phyloP scores from a whole-genome alignment of 2,329 filamentous ascomycete genomes.

The Pseudogymnoascus sp. region DNA sequence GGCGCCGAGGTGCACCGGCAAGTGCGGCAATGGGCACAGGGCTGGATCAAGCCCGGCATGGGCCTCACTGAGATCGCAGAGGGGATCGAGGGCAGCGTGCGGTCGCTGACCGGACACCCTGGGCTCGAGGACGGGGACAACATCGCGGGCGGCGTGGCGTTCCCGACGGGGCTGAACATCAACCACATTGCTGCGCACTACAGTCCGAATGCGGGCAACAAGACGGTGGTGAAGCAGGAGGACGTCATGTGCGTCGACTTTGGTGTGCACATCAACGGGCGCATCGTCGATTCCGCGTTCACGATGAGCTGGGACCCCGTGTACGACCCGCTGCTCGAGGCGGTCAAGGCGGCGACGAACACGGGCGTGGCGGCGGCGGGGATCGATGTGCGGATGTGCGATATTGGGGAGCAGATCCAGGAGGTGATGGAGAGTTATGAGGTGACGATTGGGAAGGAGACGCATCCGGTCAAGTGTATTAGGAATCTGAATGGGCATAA shows the following conservation, averaged over 20 bases:
- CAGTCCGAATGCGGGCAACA: slow-evolving; percentile 81
- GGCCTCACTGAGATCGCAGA: slow-evolving; percentile 74
- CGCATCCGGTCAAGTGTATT: slow-evolving; percentile 45
- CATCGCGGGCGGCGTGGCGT: slow-evolving; percentile 72
- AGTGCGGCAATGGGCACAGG: slow-evolving; percentile 74
- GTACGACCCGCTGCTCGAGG: slow-evolving; percentile 58
- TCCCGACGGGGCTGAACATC: slow-evolving; percentile 74
- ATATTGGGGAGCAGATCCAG: slow-evolving; percentile 48
- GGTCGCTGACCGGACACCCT: slow-evolving; percentile 65
- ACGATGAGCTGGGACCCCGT: slow-evolving; percentile 60
- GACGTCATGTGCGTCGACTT: slow-evolving; percentile 71
- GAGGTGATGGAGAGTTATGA: slow-evolving; percentile 56
- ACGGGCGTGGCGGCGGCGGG: slow-evolving; percentile 81
- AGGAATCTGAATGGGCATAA: slow-evolving; percentile 59
- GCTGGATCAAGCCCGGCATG: slow-evolving; percentile 73
- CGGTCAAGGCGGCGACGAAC: slow-evolving; percentile 61
- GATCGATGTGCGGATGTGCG: slow-evolving; percentile 81
- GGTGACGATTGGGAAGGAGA: slow-evolving; percentile 43
- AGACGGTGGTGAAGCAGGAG: slow-evolving; percentile 54
- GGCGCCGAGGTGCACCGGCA: slow-evolving; percentile 85
- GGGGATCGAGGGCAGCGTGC: slow-evolving; percentile 77
- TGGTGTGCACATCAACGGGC: slow-evolving; percentile 61
- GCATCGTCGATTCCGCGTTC: slow-evolving; percentile 64
- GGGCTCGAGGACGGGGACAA: slow-evolving; percentile 72
- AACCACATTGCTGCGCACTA: slow-evolving; percentile 84